Evolutionary conservation across 257 asterid species (phyloP), one percentile per base, ranked within the genome.

Genomic region (Capsicum pubescens): DNA sequence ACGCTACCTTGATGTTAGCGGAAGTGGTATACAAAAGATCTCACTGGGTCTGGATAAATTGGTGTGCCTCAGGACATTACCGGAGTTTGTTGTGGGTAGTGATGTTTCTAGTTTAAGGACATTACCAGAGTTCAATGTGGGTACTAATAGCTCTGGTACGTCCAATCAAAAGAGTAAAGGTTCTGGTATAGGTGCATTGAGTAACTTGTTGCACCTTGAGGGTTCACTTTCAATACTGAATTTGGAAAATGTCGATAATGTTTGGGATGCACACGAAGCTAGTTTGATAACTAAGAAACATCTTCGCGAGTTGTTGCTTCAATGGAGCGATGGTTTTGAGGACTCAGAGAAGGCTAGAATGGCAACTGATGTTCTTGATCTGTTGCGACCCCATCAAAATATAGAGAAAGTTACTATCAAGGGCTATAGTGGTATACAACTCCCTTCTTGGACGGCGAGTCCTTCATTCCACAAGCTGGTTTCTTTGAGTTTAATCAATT

Each of bases 221-320:
- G 89, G 87, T 59, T 85, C 90, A 81, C 90, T 88, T 76, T 82
- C 84, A 63, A 79, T 91, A 80, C 84, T 90, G 21, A 69, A 88
- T 77, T 81, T 91, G 81, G 90, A 87, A 84, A 87, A 87, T 61
- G 90, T 89, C 80, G 44, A 72, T n/a, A 86, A 80, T 72, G 76
- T 85, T 56, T 86, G 90, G 92, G 92, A 91, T 85, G 90, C 91
- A 58, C 86, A 87, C 78, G 84, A 85, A 68, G 91, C 92, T 35
- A 89, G 88, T 80, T 72, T 91, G 77, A 88, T 82, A 55, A 90
- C 80, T 26, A 91, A 89, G 81, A 16, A 48, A 3, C 36, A 55
- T 15, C 74, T 85, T 44, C 82, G 70, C 8, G 78, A 84, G 69
- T 84, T 91, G 50, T 82, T 58, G 55, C 16, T 87, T 50, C 89